These are phyloP conservation scores for Papiliotrema terrestris DNA, from an alignment of 1,284 basidiomycete genomes.

Conservation along the genomic window DNA sequence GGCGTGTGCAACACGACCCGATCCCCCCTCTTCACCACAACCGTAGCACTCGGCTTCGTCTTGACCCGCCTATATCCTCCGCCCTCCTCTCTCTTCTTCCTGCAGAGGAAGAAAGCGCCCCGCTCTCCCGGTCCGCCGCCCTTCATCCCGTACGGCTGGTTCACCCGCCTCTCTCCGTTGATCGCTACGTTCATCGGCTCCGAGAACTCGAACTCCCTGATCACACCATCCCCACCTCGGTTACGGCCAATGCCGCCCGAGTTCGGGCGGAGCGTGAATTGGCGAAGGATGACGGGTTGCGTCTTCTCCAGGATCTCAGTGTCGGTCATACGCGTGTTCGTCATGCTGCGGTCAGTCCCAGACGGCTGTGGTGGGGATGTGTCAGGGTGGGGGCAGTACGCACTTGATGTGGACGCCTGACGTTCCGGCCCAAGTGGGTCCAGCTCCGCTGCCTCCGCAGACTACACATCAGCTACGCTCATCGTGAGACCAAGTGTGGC, in stretches of 20 bases:
- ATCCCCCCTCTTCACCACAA: too few relatives aligned
- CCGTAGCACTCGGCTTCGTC: too few relatives aligned
- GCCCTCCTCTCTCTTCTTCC: too few relatives aligned
- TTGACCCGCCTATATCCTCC: too few relatives aligned
- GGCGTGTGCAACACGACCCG: too few relatives aligned
- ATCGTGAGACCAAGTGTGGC: too few relatives aligned
- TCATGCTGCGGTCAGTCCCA: conserved; percentile 46
- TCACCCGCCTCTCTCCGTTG: conserved; percentile 12
- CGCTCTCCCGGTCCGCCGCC: conserved; percentile 12
- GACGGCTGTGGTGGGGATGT: too few relatives aligned
- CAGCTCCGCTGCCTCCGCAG: conserved; percentile 59
- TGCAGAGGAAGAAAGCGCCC: conserved; percentile 3
- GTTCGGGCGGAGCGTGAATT: conserved; percentile 70
- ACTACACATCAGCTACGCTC: not conserved
- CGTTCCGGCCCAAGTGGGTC: conserved; percentile 83
- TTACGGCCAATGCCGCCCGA: conserved; percentile 75
- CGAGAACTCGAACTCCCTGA: conserved; percentile 80
- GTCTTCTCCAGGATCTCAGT: conserved; percentile 53
- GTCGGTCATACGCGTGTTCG: conserved; percentile 85
- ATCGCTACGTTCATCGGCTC: not conserved
- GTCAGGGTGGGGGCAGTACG: too few relatives aligned
- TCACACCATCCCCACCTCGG: conserved; percentile 79
- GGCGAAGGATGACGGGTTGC: conserved; percentile 77
- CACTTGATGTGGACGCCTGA: conserved; percentile 50
- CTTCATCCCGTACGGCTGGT: conserved; percentile 12